These are phyloP conservation scores for Musa beccarii DNA, from an alignment of 176 grass and related monocot genomes.

Conservation along the genomic window DNA sequence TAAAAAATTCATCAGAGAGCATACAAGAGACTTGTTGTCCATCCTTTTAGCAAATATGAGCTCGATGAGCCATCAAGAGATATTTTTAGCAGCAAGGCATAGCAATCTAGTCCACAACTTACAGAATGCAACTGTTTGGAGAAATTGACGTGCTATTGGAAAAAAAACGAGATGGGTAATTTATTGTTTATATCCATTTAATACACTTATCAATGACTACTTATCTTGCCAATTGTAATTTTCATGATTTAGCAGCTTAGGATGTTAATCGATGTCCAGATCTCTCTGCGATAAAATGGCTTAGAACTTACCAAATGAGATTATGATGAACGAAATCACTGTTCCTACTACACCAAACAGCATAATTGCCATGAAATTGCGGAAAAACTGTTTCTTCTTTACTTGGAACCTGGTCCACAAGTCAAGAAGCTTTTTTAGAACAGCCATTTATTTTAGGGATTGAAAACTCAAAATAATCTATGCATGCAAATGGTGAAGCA, in stretches of 20 bases:
- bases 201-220: background rate
- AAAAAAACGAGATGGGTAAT: background rate
- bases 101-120: background rate
- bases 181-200: background rate
- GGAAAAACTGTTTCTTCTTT: conserved; percentile 11
- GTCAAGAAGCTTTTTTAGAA: background rate
- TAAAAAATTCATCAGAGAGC: too few species aligned
- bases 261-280: background rate
- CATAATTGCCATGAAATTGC: conserved; percentile 10
- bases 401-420: conserved; percentile 7
- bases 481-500: background rate
- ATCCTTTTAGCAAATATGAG: too few species aligned
- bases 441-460: background rate
- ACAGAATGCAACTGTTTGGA: background rate
- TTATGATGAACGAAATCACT: conserved; percentile 6
- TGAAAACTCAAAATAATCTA: background rate
- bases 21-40: too few species aligned
- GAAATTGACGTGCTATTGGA: background rate
- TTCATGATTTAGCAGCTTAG: background rate
- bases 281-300: too few species aligned
- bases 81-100: too few species aligned
- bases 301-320: conserved; percentile 2
- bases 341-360: conserved; percentile 11
- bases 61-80: too few species aligned
- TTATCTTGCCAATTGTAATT: background rate